These are phyloP conservation scores for Naematelia encephala DNA, from an alignment of 768 basidiomycete genomes.

Conservation along the genomic window DNA sequence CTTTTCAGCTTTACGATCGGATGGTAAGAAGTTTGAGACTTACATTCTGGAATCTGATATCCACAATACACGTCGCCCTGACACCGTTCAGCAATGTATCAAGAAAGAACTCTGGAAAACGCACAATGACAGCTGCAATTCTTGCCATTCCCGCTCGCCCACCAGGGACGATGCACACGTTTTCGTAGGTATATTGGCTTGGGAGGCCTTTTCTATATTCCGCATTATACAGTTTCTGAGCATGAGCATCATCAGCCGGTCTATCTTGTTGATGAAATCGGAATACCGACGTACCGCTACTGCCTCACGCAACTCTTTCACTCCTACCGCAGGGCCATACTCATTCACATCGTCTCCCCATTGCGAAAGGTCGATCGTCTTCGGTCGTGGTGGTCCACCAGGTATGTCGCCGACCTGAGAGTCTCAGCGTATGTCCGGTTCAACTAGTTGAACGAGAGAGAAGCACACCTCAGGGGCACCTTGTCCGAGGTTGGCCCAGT, in stretches of 20 bases:
- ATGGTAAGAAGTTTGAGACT: slow-evolving; percentile 12
- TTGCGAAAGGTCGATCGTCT: slow-evolving; percentile 59
- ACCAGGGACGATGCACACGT: slow-evolving; percentile 81
- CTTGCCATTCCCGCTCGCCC: slow-evolving; percentile 86
- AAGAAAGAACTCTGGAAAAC: neutral
- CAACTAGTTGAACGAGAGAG: neutral
- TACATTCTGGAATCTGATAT: slow-evolving; percentile 38
- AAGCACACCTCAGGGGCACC: slow-evolving; percentile 61
- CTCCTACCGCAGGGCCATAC: slow-evolving; percentile 89
- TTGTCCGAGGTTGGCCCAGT: slow-evolving; percentile 62
- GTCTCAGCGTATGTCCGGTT: neutral
- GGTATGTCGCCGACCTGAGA: slow-evolving; percentile 62
- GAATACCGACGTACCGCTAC: slow-evolving; percentile 59
- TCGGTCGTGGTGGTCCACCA: slow-evolving; percentile 65
- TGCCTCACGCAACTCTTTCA: slow-evolving; percentile 77
- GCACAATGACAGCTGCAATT: slow-evolving; percentile 75
- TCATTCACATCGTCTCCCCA: slow-evolving; percentile 59
- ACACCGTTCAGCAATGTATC: neutral
- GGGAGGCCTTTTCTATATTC: slow-evolving; percentile 76
- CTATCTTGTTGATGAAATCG: neutral
- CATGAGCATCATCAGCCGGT: neutral
- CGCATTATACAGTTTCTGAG: slow-evolving; percentile 68
- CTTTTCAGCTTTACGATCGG: slow-evolving; percentile 11
- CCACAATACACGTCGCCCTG: slow-evolving; percentile 57
- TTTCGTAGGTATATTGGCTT: slow-evolving; percentile 86